These are phyloP conservation scores for Aphanomyces euteiches DNA, from an alignment of 352 stramenopile species.

Conservation along the genomic window DNA sequence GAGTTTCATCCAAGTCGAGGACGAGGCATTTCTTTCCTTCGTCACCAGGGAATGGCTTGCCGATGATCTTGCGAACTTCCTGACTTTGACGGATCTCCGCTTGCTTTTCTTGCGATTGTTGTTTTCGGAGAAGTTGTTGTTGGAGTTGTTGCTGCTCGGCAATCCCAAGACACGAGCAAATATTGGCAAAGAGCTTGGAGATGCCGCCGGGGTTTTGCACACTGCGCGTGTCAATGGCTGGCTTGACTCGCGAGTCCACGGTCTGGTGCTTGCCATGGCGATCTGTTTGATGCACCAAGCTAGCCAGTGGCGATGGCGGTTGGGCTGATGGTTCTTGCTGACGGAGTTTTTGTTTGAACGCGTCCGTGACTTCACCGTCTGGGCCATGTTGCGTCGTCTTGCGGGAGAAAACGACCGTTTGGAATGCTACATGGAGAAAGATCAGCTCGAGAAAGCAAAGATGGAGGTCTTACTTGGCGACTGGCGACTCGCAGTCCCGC, in stretches of 20 bases:
- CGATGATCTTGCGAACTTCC: conserved; percentile 38
- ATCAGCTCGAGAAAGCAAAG: neutral
- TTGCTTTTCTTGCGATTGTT: conserved; percentile 38
- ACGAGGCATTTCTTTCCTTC: conserved; percentile 87
- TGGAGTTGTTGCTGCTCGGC: conserved; percentile 49
- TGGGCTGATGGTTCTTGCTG: conserved; percentile 39
- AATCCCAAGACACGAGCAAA: conserved; percentile 60
- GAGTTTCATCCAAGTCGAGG: conserved; percentile 96
- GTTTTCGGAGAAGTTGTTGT: conserved; percentile 20
- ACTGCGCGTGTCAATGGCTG: conserved; percentile 37
- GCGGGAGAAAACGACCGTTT: conserved; percentile 63
- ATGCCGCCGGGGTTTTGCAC: conserved; percentile 21
- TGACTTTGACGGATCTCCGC: conserved; percentile 56
- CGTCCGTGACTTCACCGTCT: conserved; percentile 35
- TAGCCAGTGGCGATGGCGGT: conserved; percentile 43
- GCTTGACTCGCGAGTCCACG: neutral
- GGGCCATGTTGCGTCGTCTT: conserved; percentile 52
- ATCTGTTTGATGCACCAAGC: conserved; percentile 66
- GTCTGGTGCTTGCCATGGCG: conserved; percentile 48
- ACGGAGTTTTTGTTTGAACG: conserved; percentile 29
- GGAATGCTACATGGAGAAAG: conserved; percentile 40
- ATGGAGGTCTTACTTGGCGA: neutral
- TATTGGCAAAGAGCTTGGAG: conserved; percentile 52
- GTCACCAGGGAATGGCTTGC: conserved; percentile 44
- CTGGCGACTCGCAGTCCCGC: conserved; percentile 9